Percentiles rank a stretch among this genome's conserved stretches.
Conservation (phyloP, 2,329 filamentous ascomycete species). For the Onygenales sp. region DNA sequence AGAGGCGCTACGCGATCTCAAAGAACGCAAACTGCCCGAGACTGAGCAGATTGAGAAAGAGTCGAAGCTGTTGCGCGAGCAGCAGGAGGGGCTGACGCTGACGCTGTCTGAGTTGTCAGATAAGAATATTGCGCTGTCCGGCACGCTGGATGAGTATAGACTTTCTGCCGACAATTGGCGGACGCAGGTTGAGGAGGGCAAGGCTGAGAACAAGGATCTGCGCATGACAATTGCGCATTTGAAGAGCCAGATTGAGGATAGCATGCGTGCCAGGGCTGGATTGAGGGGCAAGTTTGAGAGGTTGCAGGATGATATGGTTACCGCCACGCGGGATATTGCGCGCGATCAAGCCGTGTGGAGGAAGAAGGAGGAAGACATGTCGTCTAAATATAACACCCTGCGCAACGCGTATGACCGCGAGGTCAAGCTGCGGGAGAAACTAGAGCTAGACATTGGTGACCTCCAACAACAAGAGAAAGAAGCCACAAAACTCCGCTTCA, state of each 20-base stretch:
- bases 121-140: conserved; percentile 53
- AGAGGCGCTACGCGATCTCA: conserved; percentile 51
- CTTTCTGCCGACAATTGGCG: conserved; percentile 51
- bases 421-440: conserved; percentile 50
- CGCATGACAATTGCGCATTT: conserved; percentile 64
- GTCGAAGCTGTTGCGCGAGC: conserved; percentile 57
- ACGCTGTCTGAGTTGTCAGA: conserved; percentile 45
- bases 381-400: conserved; percentile 45
- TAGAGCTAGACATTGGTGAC: conserved; percentile 51
- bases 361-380: conserved; percentile 54
- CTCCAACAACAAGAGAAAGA: conserved; percentile 65
- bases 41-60: conserved; percentile 56
- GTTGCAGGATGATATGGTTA: conserved; percentile 78
- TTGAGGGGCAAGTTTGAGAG: conserved; percentile 78
- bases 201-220: conserved; percentile 60
- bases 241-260: conserved; percentile 72
- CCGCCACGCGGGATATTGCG: conserved; percentile 67
- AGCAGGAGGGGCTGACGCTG: conserved; percentile 48
- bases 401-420: conserved; percentile 57
- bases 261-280: conserved; percentile 69
- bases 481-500: conserved; percentile 67
- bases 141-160: conserved; percentile 56
- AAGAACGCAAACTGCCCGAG: conserved; percentile 61
- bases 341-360: conserved; percentile 72
- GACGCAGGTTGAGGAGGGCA: conserved; percentile 47